These are phyloP conservation scores for Thermothelomyces thermophilus DNA, from an alignment of 2,329 filamentous ascomycete species.

Conservation along the genomic window DNA sequence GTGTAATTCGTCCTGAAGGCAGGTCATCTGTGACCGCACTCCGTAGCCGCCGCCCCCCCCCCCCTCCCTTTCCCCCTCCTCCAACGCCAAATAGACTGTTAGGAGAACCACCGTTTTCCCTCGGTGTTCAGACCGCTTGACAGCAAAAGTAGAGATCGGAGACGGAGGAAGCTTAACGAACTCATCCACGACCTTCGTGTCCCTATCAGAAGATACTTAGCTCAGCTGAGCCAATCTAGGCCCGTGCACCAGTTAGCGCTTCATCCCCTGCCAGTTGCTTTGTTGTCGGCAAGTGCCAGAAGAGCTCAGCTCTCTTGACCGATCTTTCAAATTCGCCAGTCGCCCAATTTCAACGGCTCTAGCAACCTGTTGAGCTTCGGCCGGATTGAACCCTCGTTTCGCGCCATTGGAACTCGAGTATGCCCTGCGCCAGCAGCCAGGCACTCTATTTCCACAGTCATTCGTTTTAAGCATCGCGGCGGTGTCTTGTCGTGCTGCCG, in stretches of 20 bases:
- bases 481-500: conserved; percentile 9
- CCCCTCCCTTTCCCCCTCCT: neutral
- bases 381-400: conserved; percentile 18
- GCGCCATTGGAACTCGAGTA: conserved; percentile 24
- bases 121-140: neutral
- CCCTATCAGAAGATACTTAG: neutral
- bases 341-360: conserved; percentile 16
- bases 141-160: neutral
- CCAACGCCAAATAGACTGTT: neutral
- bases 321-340: conserved; percentile 6
- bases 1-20: neutral
- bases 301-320: conserved; percentile 1
- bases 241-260: conserved; percentile 15
- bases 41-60: too few species aligned
- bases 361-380: conserved; percentile 12
- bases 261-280: conserved; percentile 4
- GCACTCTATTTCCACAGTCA: conserved; percentile 13
- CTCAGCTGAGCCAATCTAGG: neutral
- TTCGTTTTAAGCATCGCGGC: conserved; percentile 17
- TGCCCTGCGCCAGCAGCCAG: conserved; percentile 15
- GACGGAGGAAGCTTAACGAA: neutral
- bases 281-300: neutral
- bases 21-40: neutral
- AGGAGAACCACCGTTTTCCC: neutral
- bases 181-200: neutral